Evolutionary conservation across 2,329 filamentous ascomycete genomes (phyloP), one percentile per base, ranked within the genome.

Genomic region (Talaromyces sp.): DNA sequence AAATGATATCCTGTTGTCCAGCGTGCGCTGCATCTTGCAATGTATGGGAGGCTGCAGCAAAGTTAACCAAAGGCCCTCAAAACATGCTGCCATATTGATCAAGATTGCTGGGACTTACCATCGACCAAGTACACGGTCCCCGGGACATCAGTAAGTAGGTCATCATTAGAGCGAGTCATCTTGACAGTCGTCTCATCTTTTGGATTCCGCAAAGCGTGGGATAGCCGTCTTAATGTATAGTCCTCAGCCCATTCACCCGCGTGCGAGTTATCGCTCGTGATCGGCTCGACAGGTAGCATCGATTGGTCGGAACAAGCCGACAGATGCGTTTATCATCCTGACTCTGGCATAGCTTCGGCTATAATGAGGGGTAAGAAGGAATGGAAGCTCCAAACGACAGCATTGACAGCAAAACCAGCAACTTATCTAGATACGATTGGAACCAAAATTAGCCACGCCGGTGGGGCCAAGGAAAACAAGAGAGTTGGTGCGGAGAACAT

Each of bases 71-170:
- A 29, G 24, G 24, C 24, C 24, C 9, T 27, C 24, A n/a, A n/a
- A n/a, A n/a, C n/a, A n/a, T n/a, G n/a, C n/a, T 6, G 17, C 17
- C 2, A 19, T 30, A 45, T n/a, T n/a, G 2, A 14, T 43, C 1
- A 20, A 3, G 17, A 9, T 8, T n/a, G 6, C 6, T 8, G 11
- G 46, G 52, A 54, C 51, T 44, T 60, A 58, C 68, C 54, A 44
- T 70, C 69, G 24, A 72, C 65, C 44, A 72, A 54, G 51, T 65
- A 69, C 29, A 70, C 63, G 0, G 69, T 71, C n/a, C 68, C 69
- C 16, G 70, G 69, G 11, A 71, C 68, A 52, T 70, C 66, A 3
- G 60, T 60, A 9, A 55, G 20, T 10, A 54, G 17, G 5, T 60
- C 60, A 43, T 64, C 58, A 36, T 65, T 57, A 3, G 47, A 44